Evolutionary conservation across 164 flowering plant genomes (phyloP), one percentile per base, ranked within the genome.

Genomic region (Nymphaea thermarum): DNA sequence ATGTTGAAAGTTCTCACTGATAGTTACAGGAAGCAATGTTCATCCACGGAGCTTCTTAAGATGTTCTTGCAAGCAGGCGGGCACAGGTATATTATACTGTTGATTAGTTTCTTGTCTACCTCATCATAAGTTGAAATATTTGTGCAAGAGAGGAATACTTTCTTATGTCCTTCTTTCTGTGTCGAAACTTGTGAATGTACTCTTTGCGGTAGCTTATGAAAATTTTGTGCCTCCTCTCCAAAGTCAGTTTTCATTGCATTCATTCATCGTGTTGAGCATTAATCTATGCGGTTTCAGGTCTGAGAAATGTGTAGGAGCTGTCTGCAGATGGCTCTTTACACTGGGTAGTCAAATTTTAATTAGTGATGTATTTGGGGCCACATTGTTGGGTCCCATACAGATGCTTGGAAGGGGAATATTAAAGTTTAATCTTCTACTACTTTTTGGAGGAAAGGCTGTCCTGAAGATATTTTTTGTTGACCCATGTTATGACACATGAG

Each of bases 11-110:
- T 92, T 62, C 89, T 95, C 43, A 71, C 92, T 74, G 98, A 92
- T 78, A 89, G 78, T 72, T 95, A 95, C 83, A 85, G 84, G 77
- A 86, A 86, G 79, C 92, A 94, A 80, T 95, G 89, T 75, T 90
- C 99, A 18, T 96, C 96, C 10, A 67, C 78, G 61, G 94, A 95
- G 70, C 81, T 95, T 42, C 70, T 95, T 8, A 92, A 83, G 77
- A 92, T 95, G 99, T 95, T 95, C 72, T 90, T 95, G 73, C 88
- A 84, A 68, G 79, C 85, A 66, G 67, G 77, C 5, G 93, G 92
- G 64, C 69, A 80, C 73, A 74, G 90, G 99, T 92, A 67, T 25
- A 25, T 25, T 25, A 25, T 25, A 25, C 36, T 25, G 36, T 25
- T 25, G 79, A 85, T 72, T n/a, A 44, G 43, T 55, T 59, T 44